phyloP scores from a whole-genome alignment of 768 basidiomycete species.

The Postia placenta region DNA sequence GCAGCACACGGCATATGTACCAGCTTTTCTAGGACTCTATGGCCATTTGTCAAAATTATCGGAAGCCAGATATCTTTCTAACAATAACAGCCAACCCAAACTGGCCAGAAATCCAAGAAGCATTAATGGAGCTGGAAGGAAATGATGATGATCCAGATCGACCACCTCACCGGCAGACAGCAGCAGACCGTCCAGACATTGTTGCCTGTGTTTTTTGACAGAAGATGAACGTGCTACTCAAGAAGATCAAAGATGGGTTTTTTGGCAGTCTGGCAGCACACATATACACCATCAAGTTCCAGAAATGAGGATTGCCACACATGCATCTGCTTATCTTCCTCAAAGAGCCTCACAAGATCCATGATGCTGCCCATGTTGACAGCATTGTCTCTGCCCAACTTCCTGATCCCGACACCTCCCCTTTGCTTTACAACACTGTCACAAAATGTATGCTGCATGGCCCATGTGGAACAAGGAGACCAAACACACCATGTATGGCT shows the following conservation, averaged over 20 bases:
- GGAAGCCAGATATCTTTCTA: slow-evolving; percentile 39
- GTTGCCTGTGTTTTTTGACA: slow-evolving; percentile 38
- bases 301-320: slow-evolving; percentile 51
- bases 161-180: slow-evolving; percentile 23
- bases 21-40: slow-evolving; percentile 40
- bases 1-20: slow-evolving; percentile 37
- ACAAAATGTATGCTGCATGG: slow-evolving; percentile 41
- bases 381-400: slow-evolving; percentile 33
- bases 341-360: slow-evolving; percentile 25
- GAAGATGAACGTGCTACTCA: slow-evolving; percentile 29
- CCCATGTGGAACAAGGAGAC: slow-evolving; percentile 30
- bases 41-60: slow-evolving; percentile 33
- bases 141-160: slow-evolving; percentile 7
- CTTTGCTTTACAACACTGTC: slow-evolving; percentile 34
- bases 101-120: slow-evolving; percentile 39
- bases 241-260: slow-evolving; percentile 32
- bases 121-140: slow-evolving; percentile 21
- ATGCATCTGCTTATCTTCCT: slow-evolving; percentile 46
- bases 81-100: slow-evolving; percentile 48
- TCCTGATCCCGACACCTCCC: slow-evolving; percentile 35
- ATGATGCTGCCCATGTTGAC: slow-evolving; percentile 32
- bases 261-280: slow-evolving; percentile 37
- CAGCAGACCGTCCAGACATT: slow-evolving; percentile 41
- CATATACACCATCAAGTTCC: slow-evolving; percentile 52
- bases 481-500: slow-evolving; percentile 29